A percentile compares a stretch with the other conserved stretches of the same genome.
These are phyloP conservation scores for Trichoderma hamatum DNA, from an alignment of 2,329 filamentous ascomycete species.

Conservation along the genomic window DNA sequence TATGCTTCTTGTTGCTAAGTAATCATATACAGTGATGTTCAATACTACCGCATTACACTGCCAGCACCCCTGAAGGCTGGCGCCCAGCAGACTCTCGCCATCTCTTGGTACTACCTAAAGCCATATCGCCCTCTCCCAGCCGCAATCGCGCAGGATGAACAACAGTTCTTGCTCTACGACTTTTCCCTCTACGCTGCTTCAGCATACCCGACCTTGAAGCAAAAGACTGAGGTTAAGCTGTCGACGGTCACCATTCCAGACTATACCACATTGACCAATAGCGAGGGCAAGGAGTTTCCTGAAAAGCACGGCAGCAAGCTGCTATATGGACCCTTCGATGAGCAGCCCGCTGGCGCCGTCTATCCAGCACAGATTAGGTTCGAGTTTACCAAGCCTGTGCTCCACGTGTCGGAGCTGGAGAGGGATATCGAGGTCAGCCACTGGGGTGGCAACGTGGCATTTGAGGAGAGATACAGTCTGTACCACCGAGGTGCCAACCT, in stretches of 20 bases:
- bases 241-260: constrained; percentile 77
- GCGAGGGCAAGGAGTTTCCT: constrained; percentile 66
- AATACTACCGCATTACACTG: constrained; percentile 85
- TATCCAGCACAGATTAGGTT: constrained; percentile 81
- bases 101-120: constrained; percentile 80
- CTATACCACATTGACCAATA: constrained; percentile 72
- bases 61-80: constrained; percentile 75
- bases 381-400: constrained; percentile 92
- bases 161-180: constrained; percentile 82
- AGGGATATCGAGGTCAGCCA: constrained; percentile 94
- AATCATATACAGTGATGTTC: constrained; percentile 59
- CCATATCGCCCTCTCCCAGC: constrained; percentile 81
- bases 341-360: constrained; percentile 75
- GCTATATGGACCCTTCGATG: constrained; percentile 86
- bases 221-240: constrained; percentile 97
- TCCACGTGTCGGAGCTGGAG: constrained; percentile 76
- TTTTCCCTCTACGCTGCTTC: constrained; percentile 86
- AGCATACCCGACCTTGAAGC: constrained; percentile 83
- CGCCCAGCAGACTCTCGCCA: constrained; percentile 81
- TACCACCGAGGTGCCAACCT: constrained; percentile 84
- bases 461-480: constrained; percentile 91
- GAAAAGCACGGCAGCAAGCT: constrained; percentile 83
- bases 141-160: constrained; percentile 78
- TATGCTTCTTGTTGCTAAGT: not conserved
- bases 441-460: constrained; percentile 95